These are phyloP conservation scores for Danielozyma ontarioensis DNA, from an alignment of 805 yeast genomes.

Conservation along the genomic window DNA sequence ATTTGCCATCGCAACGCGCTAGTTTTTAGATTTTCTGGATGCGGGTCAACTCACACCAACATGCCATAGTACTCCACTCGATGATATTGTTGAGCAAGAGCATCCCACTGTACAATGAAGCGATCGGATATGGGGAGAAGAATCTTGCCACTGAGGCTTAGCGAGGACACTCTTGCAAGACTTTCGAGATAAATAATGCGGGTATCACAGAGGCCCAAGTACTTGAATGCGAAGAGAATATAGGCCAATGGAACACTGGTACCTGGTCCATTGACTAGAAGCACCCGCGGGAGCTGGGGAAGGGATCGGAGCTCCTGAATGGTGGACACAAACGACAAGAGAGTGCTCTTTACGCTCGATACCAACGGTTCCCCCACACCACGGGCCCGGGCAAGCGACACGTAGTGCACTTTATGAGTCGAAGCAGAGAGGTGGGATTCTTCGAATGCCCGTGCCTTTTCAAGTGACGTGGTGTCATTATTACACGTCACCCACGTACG, in stretches of 20 bases:
- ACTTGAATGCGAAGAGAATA: conserved; percentile 47
- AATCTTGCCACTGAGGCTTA: conserved; percentile 75
- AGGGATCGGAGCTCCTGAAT: conserved; percentile 19
- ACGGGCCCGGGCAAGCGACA: conserved; percentile 52
- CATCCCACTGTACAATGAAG: conserved; percentile 88
- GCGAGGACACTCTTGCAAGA: conserved; percentile 69
- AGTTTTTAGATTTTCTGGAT: not conserved
- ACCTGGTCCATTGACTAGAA: conserved; percentile 77
- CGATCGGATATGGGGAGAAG: conserved; percentile 68
- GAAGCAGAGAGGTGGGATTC: conserved; percentile 8
- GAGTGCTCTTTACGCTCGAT: conserved; percentile 44
- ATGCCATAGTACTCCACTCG: conserved; percentile 76
- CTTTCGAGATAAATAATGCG: conserved; percentile 79
- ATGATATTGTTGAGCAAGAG: conserved; percentile 44
- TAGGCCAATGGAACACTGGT: conserved; percentile 68
- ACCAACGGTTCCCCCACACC: conserved; percentile 50
- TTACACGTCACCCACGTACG: conserved; percentile 42
- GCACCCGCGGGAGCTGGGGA: conserved; percentile 34
- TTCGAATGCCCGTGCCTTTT: conserved; percentile 35
- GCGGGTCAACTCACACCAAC: conserved; percentile 47
- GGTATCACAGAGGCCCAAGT: conserved; percentile 42
- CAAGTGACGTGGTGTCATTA: conserved; percentile 47
- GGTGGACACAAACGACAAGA: conserved; percentile 29
- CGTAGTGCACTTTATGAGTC: conserved; percentile 11
- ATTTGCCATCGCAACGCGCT: not conserved